Base-by-base conservation (phyloP, 1,139 yeast species). In the Debaryomyces robertsiae region DNA sequence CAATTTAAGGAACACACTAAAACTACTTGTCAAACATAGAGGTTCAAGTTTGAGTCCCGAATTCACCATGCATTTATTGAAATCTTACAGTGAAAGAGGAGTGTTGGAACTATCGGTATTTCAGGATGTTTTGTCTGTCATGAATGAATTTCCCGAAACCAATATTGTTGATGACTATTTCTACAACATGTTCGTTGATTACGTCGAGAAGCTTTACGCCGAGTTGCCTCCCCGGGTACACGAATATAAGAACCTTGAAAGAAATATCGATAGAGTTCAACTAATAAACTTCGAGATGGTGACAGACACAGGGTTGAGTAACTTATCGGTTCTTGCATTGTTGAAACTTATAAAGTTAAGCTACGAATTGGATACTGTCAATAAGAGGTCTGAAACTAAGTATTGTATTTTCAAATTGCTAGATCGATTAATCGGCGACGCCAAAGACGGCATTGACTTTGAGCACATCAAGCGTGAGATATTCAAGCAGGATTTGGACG, bases 201-300 rank as follows among this genome's bases (percentile, higher is more conserved):
- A 67, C 41, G 50, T 70, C 9, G 73, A 70, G 39, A 41, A 48
- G 3, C 42, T 69, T 10, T 72, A 58, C 44, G 47, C 44, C 3
- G 61, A 61, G 3, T 40, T 46, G 1, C 53, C 58, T 9, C 76
- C 75, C 0, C 47, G 49, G 19, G 59, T 61, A 3, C 77, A 73
- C 46, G 74, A 71, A 46, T 69, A 61, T 50, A 44, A 57, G 39
- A 50, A 68, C 43, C 44, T 56, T 29, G 67, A 70, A 25, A 50
- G 52, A 32, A 69, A 58, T 46, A 46, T 69, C 16, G 63, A 63
- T 32, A 48, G 65, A 22, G 54, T 70, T 4, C 74, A 69, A 42
- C 25, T 45, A 18, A 25, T 60, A 15, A 46, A 46, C 29, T 29
- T 42, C 9, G 32, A 42, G n/a, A n/a, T 53, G 3, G 34, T 52